Conservation (phyloP, 768 basidiomycete species). For the Psilocybe cubensis region DNA sequence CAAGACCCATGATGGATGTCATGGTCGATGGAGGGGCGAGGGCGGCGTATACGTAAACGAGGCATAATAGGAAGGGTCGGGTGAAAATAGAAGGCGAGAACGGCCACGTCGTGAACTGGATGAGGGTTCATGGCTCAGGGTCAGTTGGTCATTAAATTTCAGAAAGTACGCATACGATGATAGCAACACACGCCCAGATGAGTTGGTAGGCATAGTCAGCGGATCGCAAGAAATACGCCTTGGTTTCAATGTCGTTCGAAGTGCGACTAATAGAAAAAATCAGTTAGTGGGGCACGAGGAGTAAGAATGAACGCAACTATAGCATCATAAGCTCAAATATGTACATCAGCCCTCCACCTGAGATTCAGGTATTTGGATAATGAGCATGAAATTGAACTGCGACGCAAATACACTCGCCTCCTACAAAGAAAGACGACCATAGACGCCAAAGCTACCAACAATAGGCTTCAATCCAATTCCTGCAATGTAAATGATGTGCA, state of each 20-base stretch:
- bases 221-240: conserved; percentile 59
- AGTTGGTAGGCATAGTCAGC: conserved; percentile 83
- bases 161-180: conserved; percentile 55
- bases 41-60: conserved; percentile 70
- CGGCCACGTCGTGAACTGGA: conserved; percentile 60
- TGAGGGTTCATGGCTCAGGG: background rate
- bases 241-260: conserved; percentile 64
- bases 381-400: too few relatives aligned
- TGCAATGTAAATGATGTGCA: conserved; percentile 1
- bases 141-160: background rate
- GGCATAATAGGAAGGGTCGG: conserved; percentile 65
- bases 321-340: conserved; percentile 67
- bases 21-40: conserved; percentile 68
- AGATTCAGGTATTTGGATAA: background rate
- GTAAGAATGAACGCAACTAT: conserved; percentile 51
- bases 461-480: background rate
- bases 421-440: conserved; percentile 75
- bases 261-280: conserved; percentile 53
- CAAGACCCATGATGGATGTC: conserved; percentile 79
- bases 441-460: conserved; percentile 67
- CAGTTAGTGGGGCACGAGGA: background rate
- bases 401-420: conserved; percentile 26
- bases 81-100: conserved; percentile 58
- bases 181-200: conserved; percentile 51
- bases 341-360: conserved; percentile 54